Evolutionary conservation across 768 basidiomycete genomes (phyloP).

Genomic region (Trametes villosa): DNA sequence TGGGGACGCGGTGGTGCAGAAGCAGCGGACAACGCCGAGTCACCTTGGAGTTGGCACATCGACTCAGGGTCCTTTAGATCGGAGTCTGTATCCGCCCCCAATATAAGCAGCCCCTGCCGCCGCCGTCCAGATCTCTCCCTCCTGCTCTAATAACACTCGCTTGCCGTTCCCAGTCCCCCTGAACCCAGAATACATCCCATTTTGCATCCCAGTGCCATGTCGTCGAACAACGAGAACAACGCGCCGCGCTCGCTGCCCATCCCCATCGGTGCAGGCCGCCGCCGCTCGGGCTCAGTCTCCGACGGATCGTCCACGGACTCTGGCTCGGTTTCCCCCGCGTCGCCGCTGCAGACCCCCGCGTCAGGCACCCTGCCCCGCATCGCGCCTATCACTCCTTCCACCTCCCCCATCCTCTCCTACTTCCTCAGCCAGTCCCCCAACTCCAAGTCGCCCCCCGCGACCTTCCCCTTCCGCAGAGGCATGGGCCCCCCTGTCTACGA

Average conservation of each 20-base stretch:
- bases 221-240: constrained; percentile 30
- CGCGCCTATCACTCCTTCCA: constrained; percentile 56
- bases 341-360: constrained; percentile 53
- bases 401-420: constrained; percentile 73
- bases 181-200: constrained; percentile 1
- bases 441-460: constrained; percentile 46
- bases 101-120: constrained; percentile 8
- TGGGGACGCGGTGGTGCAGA: constrained; percentile 11
- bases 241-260: constrained; percentile 69
- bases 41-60: constrained; percentile 10
- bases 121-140: constrained; percentile 7
- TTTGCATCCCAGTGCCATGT: constrained; percentile 26
- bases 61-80: constrained; percentile 23
- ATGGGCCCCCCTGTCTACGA: constrained; percentile 62
- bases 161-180: neutral
- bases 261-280: constrained; percentile 56
- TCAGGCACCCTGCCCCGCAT: constrained; percentile 48
- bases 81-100: constrained; percentile 16
- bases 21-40: constrained; percentile 13
- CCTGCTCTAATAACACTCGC: constrained; percentile 11
- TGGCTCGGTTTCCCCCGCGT: constrained; percentile 51
- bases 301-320: constrained; percentile 26
- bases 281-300: constrained; percentile 66
- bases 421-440: constrained; percentile 64
- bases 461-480: constrained; percentile 65